Base-by-base conservation (phyloP, 2,329 filamentous ascomycete genomes). In the Cryphonectria carpinicola region DNA sequence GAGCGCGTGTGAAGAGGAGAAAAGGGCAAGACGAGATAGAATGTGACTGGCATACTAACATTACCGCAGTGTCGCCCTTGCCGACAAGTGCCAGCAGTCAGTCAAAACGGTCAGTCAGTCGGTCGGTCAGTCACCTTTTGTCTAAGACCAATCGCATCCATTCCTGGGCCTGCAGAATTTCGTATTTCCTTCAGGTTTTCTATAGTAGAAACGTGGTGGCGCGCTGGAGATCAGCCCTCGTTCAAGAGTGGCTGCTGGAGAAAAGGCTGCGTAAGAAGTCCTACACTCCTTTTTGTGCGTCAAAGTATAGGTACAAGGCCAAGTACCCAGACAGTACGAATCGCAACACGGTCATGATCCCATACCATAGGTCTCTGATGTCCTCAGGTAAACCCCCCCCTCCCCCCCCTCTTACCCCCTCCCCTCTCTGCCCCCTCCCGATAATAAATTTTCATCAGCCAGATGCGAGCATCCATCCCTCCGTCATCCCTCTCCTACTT, bases 261-360 rank as follows among this genome's bases (percentile, higher is more conserved):
- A 32, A n/a, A n/a, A n/a, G 41, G 43, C 64, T 37, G 35, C 35
- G 32, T 17, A 39, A 39, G 37, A 11, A 17, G 64, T 39, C 28
- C 64, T 22, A 4, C 32, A 22, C 64, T 52, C 64, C 46, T 54
- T 65, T 65, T 54, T 17, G 25, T 22, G 37, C 32, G 25, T n/a
- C 35, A 32, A 52, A 37, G 64, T 65, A 52, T 4, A 7, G 43
- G 46, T 65, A 65, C 43, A 54, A 11, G 28, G 28, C 22, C 43
- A 52, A 37, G 64, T 54, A 52, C 25, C 64, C 64, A 65, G 64
- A 65, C 64, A 65, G 64, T 65, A 49, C 46, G 64, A 52, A 37
- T 35, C 43, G 11, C 41, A 13, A n/a, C 28, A 2, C 43, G 39
- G 17, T 19, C 64, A 17, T 52, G 41, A 37, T 5, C 54, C 28